These are phyloP conservation scores for Russula sp. DNA, from an alignment of 768 basidiomycete genomes.

Conservation along the genomic window DNA sequence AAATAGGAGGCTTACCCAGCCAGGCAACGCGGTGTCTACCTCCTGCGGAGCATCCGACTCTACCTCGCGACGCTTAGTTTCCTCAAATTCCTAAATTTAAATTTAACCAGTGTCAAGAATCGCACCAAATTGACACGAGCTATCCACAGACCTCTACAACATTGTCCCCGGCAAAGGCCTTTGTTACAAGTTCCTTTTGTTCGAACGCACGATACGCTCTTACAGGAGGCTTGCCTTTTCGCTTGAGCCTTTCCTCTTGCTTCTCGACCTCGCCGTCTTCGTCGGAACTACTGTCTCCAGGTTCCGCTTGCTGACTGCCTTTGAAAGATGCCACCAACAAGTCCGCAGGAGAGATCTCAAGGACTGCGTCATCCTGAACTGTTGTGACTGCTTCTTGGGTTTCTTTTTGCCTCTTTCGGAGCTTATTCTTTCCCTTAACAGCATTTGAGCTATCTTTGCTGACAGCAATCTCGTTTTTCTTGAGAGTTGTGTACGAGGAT, in stretches of 20 bases:
- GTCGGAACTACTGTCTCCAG: constrained; percentile 38
- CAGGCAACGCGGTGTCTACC: constrained; percentile 85
- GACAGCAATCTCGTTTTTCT: constrained; percentile 66
- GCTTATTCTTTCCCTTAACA: constrained; percentile 65
- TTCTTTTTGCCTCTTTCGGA: constrained; percentile 59
- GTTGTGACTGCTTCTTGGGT: constrained; percentile 49
- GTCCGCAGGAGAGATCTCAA: constrained; percentile 66
- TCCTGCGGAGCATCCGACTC: constrained; percentile 82
- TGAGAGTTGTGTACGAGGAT: constrained; percentile 40
- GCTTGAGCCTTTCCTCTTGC: constrained; percentile 48
- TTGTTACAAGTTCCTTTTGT: constrained; percentile 88
- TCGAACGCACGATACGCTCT: constrained; percentile 57
- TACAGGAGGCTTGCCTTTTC: constrained; percentile 35
- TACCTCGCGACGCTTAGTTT: constrained; percentile 73
- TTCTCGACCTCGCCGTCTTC: constrained; percentile 61
- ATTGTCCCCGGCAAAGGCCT: constrained; percentile 95
- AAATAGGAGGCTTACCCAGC: constrained; percentile 64
- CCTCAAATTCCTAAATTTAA: constrained; percentile 72
- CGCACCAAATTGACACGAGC: background rate
- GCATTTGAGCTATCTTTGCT: constrained; percentile 54
- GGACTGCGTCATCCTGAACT: constrained; percentile 62
- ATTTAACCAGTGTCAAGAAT: background rate
- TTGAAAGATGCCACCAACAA: constrained; percentile 32
- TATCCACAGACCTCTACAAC: constrained; percentile 66
- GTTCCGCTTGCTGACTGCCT: constrained; percentile 16